Evolutionary conservation across 352 stramenopile species (phyloP).

Genomic region (Phytophthora cactorum): DNA sequence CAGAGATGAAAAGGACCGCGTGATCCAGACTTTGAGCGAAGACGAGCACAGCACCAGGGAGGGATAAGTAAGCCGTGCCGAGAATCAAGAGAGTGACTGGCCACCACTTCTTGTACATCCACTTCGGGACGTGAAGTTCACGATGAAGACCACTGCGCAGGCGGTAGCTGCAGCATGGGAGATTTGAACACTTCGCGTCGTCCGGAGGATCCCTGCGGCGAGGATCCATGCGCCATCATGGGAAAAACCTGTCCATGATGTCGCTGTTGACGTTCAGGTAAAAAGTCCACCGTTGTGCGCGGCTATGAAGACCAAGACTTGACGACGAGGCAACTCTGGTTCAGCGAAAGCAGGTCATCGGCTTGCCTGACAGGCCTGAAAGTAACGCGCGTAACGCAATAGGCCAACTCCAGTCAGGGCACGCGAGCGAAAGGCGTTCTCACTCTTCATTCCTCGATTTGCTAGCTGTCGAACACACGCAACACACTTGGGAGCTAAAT

Average conservation of each 20-base stretch:
- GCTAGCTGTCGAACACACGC: constrained; percentile 1
- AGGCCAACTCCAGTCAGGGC: not conserved
- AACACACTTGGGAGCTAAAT: constrained; percentile 7
- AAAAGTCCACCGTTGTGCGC: constrained; percentile 7
- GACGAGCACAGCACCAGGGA: not conserved
- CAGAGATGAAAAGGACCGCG: not conserved
- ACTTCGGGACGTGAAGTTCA: not conserved
- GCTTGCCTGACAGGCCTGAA: constrained; percentile 3
- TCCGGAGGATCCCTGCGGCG: not conserved
- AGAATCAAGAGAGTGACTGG: not conserved
- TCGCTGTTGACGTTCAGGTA: constrained; percentile 15
- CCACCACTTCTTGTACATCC: not conserved
- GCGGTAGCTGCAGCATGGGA: not conserved
- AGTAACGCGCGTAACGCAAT: not conserved
- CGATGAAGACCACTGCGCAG: not conserved
- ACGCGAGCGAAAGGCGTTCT: not conserved
- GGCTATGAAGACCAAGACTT: constrained; percentile 6
- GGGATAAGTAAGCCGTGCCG: not conserved
- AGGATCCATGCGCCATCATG: constrained; percentile 8
- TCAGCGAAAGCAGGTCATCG: not conserved
- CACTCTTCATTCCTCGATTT: constrained; percentile 4
- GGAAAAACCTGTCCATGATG: constrained; percentile 21
- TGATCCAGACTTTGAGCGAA: too few relatives aligned
- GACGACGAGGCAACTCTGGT: constrained; percentile 19
- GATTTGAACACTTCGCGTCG: constrained; percentile 16